Conservation (phyloP, 495 filamentous ascomycete species). For the Penicillium tannophilum region DNA sequence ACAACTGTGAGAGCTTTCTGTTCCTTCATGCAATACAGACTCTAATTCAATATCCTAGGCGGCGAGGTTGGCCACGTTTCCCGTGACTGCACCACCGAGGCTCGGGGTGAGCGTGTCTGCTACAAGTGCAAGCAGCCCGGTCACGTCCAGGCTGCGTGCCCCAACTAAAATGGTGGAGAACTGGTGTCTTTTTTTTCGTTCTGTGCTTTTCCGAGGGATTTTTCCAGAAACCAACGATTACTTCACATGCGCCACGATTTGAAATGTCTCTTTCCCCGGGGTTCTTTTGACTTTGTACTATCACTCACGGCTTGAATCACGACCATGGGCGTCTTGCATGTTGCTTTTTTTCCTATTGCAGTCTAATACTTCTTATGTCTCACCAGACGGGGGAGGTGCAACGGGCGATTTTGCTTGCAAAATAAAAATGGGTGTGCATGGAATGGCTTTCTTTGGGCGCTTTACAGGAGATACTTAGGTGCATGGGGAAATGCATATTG, state of each 20-base stretch:
- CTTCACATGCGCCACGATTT: conserved; percentile 28
- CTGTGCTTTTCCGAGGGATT: conserved; percentile 15
- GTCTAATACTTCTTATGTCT: conserved; percentile 13
- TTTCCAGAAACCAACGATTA: conserved; percentile 14
- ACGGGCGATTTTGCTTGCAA: conserved; percentile 34
- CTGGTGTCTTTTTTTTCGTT: conserved; percentile 17
- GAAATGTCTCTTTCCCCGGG: conserved; percentile 28
- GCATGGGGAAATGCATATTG: conserved; percentile 26
- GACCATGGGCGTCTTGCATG: conserved; percentile 28
- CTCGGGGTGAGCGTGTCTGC: conserved; percentile 88
- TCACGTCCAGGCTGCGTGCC: conserved; percentile 92
- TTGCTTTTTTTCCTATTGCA: conserved; percentile 10
- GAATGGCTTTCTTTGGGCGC: conserved; percentile 23
- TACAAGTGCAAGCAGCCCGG: conserved; percentile 99
- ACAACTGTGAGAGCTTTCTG: conserved; percentile 74
- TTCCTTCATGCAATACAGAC: neutral
- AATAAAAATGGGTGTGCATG: conserved; percentile 25
- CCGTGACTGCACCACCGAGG: conserved; percentile 92
- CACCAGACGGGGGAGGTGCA: conserved; percentile 19
- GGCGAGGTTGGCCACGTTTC: conserved; percentile 93
- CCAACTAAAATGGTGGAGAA: conserved; percentile 44
- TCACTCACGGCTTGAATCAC: conserved; percentile 33
- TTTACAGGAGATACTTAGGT: conserved; percentile 28
- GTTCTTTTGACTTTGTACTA: conserved; percentile 28
- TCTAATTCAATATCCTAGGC: conserved; percentile 38